phyloP scores from a whole-genome alignment of 495 filamentous ascomycete genomes.

The Penicillium coprophilum region DNA sequence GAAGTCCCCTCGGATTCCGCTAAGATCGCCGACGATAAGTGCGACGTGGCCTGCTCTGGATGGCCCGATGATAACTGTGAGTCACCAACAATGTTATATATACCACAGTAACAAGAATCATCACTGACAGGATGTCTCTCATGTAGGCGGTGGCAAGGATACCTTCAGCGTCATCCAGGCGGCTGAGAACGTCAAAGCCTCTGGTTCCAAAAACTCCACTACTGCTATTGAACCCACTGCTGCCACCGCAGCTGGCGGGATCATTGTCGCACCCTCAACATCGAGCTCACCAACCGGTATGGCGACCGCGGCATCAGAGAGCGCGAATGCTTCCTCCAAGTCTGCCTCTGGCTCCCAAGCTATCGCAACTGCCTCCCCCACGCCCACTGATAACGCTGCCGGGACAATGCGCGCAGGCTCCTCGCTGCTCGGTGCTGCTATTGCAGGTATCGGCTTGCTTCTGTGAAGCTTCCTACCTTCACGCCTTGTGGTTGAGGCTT shows the following conservation, averaged over 20 bases:
- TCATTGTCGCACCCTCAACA: constrained; percentile 33
- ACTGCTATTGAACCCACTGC: constrained; percentile 12
- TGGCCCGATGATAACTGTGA: constrained; percentile 35
- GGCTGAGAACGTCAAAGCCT: not conserved
- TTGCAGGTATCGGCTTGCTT: constrained; percentile 25
- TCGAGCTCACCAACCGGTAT: constrained; percentile 17
- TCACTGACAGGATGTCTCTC: not conserved
- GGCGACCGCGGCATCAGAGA: constrained; percentile 20
- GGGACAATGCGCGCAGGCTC: constrained; percentile 18
- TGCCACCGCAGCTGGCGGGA: constrained; percentile 22
- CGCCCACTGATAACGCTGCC: constrained; percentile 23
- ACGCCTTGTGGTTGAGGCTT: not conserved
- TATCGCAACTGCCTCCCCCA: constrained; percentile 4
- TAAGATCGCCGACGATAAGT: constrained; percentile 35
- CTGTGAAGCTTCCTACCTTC: constrained; percentile 13
- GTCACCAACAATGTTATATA: constrained; percentile 8
- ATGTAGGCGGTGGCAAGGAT: constrained; percentile 36
- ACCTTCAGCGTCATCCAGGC: constrained; percentile 31
- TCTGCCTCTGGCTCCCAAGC: not conserved
- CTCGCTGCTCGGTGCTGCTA: constrained; percentile 15
- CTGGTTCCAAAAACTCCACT: not conserved
- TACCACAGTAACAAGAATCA: constrained; percentile 4
- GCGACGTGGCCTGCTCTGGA: constrained; percentile 35
- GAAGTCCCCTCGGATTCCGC: constrained; percentile 26
- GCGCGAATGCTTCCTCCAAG: constrained; percentile 7